Conservation (phyloP, 2,329 filamentous ascomycete genomes). For the Rhynchosporium graminicola region DNA sequence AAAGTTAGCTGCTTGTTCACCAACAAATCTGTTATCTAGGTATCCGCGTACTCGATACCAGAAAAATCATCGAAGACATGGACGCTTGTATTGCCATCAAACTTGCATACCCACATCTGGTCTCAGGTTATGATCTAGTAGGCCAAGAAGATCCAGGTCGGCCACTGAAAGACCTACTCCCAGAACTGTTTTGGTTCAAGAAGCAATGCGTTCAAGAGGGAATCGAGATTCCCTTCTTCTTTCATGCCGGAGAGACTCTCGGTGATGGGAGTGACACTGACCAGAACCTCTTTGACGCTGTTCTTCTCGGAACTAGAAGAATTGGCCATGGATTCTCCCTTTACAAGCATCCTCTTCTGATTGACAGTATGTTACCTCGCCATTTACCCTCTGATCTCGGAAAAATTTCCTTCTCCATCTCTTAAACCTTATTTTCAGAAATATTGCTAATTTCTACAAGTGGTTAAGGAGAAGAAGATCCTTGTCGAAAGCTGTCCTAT, state of each 20-base stretch:
- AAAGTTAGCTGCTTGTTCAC: neutral
- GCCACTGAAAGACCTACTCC: slow-evolving; percentile 73
- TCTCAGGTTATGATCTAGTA: slow-evolving; percentile 87
- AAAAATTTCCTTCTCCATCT: neutral
- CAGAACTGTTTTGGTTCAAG: slow-evolving; percentile 90
- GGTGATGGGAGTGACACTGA: slow-evolving; percentile 77
- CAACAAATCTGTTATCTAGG: neutral
- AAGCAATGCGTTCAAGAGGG: slow-evolving; percentile 77
- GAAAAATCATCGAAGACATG: slow-evolving; percentile 76
- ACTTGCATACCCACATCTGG: slow-evolving; percentile 72
- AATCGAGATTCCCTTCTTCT: slow-evolving; percentile 89
- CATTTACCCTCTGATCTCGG: too few species aligned
- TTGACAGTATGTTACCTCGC: slow-evolving; percentile 54
- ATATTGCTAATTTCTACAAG: neutral
- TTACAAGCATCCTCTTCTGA: slow-evolving; percentile 86
- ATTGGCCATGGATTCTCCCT: slow-evolving; percentile 89
- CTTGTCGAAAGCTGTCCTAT: slow-evolving; percentile 89
- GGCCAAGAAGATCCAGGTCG: slow-evolving; percentile 83
- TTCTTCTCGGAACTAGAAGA: slow-evolving; percentile 81
- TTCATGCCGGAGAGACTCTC: slow-evolving; percentile 85
- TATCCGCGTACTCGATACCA: slow-evolving; percentile 63
- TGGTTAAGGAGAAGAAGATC: slow-evolving; percentile 86
- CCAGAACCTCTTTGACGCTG: slow-evolving; percentile 82
- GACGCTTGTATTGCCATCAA: slow-evolving; percentile 84
- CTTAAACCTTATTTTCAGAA: neutral